These are phyloP conservation scores for Trypanosomatidae sp. DNA, from an alignment of 208 protist genomes.

Conservation along the genomic window DNA sequence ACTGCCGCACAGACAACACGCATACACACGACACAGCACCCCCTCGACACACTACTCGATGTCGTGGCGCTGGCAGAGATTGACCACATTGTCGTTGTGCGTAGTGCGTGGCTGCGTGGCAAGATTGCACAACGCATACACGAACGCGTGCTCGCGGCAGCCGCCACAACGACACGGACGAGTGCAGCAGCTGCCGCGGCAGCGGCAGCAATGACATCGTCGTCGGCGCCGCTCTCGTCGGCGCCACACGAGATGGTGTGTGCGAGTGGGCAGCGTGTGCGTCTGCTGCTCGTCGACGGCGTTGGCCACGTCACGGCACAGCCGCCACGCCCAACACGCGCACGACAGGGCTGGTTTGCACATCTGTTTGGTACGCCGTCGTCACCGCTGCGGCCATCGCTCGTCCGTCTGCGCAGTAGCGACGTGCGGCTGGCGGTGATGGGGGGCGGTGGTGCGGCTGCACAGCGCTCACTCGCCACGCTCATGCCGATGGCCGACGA, in stretches of 20 bases:
- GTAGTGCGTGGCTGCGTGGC: conserved; percentile 46
- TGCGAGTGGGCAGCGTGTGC: conserved; percentile 12
- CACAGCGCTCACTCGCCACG: conserved; percentile 33
- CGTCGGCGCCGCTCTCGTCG: conserved; percentile 5
- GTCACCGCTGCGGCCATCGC: conserved; percentile 22
- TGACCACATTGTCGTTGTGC: conserved; percentile 53
- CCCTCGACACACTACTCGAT: conserved; percentile 40
- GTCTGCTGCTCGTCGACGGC: conserved; percentile 34
- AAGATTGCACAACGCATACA: conserved; percentile 44
- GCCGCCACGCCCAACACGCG: not conserved
- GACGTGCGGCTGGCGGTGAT: conserved; percentile 25
- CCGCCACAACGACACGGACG: not conserved
- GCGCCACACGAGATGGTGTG: conserved; percentile 12
- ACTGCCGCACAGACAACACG: not conserved
- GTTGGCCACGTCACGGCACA: conserved; percentile 3
- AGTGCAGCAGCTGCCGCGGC: not conserved
- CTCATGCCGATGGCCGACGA: conserved; percentile 58
- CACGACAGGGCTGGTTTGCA: conserved; percentile 34
- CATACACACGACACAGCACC: conserved; percentile 10
- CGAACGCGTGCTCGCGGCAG: conserved; percentile 10
- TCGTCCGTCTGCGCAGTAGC: conserved; percentile 15
- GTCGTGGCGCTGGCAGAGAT: conserved; percentile 27
- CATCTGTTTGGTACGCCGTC: conserved; percentile 54
- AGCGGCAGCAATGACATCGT: not conserved
- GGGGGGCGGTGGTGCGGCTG: conserved; percentile 14